A percentile compares a stretch with the other conserved stretches of the same genome.
These are phyloP conservation scores for Phytophthora cajani DNA, from an alignment of 352 stramenopile species.

Conservation along the genomic window DNA sequence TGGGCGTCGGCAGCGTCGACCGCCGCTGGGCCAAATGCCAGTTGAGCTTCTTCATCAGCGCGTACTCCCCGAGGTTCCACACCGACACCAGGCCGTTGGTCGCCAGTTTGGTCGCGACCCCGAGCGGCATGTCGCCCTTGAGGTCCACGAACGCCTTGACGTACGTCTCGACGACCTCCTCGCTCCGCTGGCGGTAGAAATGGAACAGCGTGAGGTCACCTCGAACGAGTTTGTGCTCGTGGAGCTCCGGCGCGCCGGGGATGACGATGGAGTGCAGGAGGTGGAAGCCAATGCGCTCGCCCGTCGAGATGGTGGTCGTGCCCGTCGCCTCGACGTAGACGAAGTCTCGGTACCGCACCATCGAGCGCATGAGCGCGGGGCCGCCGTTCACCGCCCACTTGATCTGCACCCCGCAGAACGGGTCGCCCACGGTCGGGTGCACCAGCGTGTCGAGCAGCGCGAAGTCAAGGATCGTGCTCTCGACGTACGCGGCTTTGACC, in stretches of 20 bases:
- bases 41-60: slow-evolving; percentile 45
- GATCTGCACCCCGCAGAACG: slow-evolving; percentile 52
- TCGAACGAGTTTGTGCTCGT: slow-evolving; percentile 51
- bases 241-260: slow-evolving; percentile 35
- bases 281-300: slow-evolving; percentile 53
- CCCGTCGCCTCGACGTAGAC: slow-evolving; percentile 64
- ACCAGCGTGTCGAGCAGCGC: slow-evolving; percentile 49
- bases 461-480: slow-evolving; percentile 53
- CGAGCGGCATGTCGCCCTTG: slow-evolving; percentile 44
- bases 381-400: slow-evolving; percentile 67
- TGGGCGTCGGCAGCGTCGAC: slow-evolving; percentile 6
- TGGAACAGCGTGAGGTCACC: slow-evolving; percentile 59
- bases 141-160: slow-evolving; percentile 48
- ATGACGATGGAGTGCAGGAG: slow-evolving; percentile 43
- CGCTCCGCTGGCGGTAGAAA: slow-evolving; percentile 54
- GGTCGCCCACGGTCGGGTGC: slow-evolving; percentile 41
- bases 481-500: slow-evolving; percentile 42
- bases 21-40: slow-evolving; percentile 31
- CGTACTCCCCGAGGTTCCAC: slow-evolving; percentile 41
- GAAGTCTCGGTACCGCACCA: slow-evolving; percentile 64
- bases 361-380: slow-evolving; percentile 44
- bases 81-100: slow-evolving; percentile 43
- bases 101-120: slow-evolving; percentile 34
- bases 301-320: slow-evolving; percentile 41
- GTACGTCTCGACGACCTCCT: slow-evolving; percentile 46